A percentile compares a stretch with the other conserved stretches of the same genome.
Conservation (phyloP, 495 filamentous ascomycete genomes). For the Ascodesmis nigricans region DNA sequence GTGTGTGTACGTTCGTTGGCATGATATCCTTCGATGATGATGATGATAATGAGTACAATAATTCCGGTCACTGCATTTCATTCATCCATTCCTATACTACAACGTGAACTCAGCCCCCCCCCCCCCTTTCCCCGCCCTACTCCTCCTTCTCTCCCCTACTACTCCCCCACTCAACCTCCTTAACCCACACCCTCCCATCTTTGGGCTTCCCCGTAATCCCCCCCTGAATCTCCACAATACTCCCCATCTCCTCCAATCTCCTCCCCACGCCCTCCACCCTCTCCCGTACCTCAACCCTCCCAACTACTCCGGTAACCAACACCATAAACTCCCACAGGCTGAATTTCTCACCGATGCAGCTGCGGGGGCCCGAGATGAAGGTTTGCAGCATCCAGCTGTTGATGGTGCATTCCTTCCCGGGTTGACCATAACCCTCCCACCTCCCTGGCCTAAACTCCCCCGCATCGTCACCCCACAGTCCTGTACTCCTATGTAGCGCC, state of each 20-base stretch:
- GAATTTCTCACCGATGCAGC: slow-evolving; percentile 53
- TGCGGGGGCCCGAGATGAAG: slow-evolving; percentile 37
- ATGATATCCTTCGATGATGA: too few species aligned
- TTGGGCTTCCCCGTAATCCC: slow-evolving; percentile 40
- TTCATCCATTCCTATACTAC: too few species aligned
- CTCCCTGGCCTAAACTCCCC: slow-evolving; percentile 36
- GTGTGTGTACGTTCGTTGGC: too few species aligned
- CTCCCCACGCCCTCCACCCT: slow-evolving; percentile 34
- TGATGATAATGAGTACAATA: too few species aligned
- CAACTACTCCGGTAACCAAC: slow-evolving; percentile 53
- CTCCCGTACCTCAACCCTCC: slow-evolving; percentile 39
- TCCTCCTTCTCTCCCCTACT: slow-evolving; percentile 1
- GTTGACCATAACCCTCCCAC: slow-evolving; percentile 25
- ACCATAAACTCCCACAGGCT: slow-evolving; percentile 66
- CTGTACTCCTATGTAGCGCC: slow-evolving; percentile 36
- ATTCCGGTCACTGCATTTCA: too few species aligned
- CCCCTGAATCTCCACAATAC: slow-evolving; percentile 34
- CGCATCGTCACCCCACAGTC: slow-evolving; percentile 37
- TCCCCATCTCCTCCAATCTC: slow-evolving; percentile 33
- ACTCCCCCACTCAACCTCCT: slow-evolving; percentile 44
- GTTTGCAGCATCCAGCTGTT: slow-evolving; percentile 41
- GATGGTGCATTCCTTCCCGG: slow-evolving; percentile 19
- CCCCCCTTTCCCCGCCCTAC: background rate
- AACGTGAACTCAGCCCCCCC: too few species aligned
- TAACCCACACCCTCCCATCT: slow-evolving; percentile 39